Evolutionary conservation across 148 eudicot species (phyloP).

Genomic region (Camellia japonica): DNA sequence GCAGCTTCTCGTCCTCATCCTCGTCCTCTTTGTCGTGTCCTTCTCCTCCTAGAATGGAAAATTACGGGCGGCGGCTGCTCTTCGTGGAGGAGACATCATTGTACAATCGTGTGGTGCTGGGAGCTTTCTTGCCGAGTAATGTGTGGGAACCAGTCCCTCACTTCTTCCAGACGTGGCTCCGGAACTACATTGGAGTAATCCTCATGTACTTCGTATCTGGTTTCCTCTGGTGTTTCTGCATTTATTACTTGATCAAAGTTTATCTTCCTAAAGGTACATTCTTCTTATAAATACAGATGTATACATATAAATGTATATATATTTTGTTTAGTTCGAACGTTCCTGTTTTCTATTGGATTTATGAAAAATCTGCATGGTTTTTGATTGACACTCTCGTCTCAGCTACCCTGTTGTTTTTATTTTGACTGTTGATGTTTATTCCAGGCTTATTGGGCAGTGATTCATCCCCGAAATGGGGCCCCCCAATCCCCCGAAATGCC

Average conservation of each 20-base stretch:
- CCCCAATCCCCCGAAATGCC: too few relatives aligned
- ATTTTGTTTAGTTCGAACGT: neutral
- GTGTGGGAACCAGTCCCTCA: constrained; percentile 70
- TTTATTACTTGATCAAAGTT: constrained; percentile 70
- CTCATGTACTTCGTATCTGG: constrained; percentile 64
- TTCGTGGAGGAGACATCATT: constrained; percentile 55
- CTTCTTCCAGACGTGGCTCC: constrained; percentile 67
- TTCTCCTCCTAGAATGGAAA: constrained; percentile 19
- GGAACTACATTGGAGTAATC: constrained; percentile 63
- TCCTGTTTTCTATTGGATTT: neutral
- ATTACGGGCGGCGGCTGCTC: constrained; percentile 20
- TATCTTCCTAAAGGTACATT: constrained; percentile 71
- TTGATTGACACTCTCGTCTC: neutral
- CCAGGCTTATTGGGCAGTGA: too few relatives aligned
- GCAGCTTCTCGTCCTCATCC: neutral
- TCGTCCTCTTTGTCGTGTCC: too few relatives aligned
- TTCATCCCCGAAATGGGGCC: too few relatives aligned
- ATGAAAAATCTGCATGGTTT: neutral
- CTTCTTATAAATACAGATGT: neutral
- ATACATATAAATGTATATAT: neutral
- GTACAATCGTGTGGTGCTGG: constrained; percentile 61
- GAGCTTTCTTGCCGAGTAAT: constrained; percentile 40
- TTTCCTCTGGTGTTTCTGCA: constrained; percentile 73
- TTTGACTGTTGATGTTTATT: too few relatives aligned
- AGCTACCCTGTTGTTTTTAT: too few relatives aligned